Evolutionary conservation across 2,329 filamentous ascomycete species (phyloP).

Genomic region (Monosporascus sp.): DNA sequence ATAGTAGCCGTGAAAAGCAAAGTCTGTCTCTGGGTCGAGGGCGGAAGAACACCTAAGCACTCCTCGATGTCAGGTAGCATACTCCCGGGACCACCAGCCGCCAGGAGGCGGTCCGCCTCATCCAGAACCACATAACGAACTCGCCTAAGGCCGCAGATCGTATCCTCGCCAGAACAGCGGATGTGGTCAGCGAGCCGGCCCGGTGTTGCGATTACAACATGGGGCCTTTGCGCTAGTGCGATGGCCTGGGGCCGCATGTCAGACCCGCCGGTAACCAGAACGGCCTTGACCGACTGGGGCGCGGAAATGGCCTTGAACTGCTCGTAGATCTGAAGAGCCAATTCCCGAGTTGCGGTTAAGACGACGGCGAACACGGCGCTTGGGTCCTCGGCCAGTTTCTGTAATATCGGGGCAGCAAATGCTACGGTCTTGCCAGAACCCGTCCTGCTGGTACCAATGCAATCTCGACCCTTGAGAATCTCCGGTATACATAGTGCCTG

Average conservation of each 20-base stretch:
- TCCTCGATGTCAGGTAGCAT: slow-evolving; percentile 95
- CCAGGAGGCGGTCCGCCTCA: slow-evolving; percentile 86
- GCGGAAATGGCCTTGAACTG: slow-evolving; percentile 91
- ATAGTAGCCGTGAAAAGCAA: slow-evolving; percentile 94
- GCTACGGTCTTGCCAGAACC: slow-evolving; percentile 97
- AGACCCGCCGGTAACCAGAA: slow-evolving; percentile 85
- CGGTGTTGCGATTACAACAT: slow-evolving; percentile 91
- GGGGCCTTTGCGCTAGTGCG: slow-evolving; percentile 73
- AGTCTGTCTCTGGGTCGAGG: slow-evolving; percentile 76
- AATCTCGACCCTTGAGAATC: slow-evolving; percentile 85
- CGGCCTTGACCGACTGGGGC: slow-evolving; percentile 78
- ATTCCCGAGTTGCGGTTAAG: slow-evolving; percentile 84
- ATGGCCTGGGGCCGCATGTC: slow-evolving; percentile 92
- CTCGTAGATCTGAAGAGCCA: slow-evolving; percentile 93
- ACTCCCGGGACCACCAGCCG: slow-evolving; percentile 66
- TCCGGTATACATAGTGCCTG: slow-evolving; percentile 90
- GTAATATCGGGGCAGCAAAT: slow-evolving; percentile 89
- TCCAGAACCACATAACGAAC: slow-evolving; percentile 87
- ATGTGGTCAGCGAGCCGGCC: slow-evolving; percentile 93
- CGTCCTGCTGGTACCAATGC: slow-evolving; percentile 89
- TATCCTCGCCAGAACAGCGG: slow-evolving; percentile 84
- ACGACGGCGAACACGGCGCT: slow-evolving; percentile 86
- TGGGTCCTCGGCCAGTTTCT: slow-evolving; percentile 89
- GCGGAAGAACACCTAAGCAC: slow-evolving; percentile 76
- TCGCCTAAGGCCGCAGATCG: slow-evolving; percentile 72